Evolutionary conservation across 2,329 filamentous ascomycete genomes (phyloP).

Genomic region (Alternaria consortialis): DNA sequence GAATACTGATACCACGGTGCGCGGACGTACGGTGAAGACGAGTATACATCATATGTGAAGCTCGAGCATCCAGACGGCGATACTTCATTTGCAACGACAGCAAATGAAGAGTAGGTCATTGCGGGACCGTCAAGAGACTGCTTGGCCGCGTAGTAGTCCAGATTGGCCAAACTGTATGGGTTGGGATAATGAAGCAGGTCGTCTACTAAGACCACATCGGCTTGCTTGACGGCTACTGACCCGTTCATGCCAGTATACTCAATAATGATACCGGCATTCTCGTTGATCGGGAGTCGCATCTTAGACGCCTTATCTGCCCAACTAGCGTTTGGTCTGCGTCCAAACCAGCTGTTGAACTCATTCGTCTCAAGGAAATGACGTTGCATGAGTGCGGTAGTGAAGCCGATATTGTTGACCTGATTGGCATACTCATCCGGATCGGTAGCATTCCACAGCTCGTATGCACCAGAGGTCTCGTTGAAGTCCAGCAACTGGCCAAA

Average conservation of each 20-base stretch:
- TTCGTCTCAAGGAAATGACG: conserved; percentile 67
- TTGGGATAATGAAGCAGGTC: conserved; percentile 70
- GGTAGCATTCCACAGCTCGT: conserved; percentile 65
- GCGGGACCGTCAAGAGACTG: conserved; percentile 74
- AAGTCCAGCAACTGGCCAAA: conserved; percentile 67
- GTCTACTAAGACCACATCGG: conserved; percentile 71
- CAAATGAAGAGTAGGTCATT: conserved; percentile 78
- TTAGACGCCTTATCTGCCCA: conserved; percentile 66
- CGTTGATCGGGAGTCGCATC: conserved; percentile 64
- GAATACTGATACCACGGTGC: conserved; percentile 76
- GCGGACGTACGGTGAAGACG: conserved; percentile 69
- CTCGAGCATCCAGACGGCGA: conserved; percentile 73
- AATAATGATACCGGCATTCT: conserved; percentile 66
- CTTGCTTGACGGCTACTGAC: conserved; percentile 72
- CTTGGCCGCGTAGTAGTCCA: conserved; percentile 75
- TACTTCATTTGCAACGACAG: conserved; percentile 71
- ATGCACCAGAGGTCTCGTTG: conserved; percentile 58
- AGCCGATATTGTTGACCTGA: conserved; percentile 72
- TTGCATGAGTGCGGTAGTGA: conserved; percentile 70
- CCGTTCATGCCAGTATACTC: conserved; percentile 74
- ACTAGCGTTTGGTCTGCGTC: conserved; percentile 63
- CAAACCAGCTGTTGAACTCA: conserved; percentile 65
- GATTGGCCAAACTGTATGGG: conserved; percentile 64
- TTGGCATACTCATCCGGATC: conserved; percentile 79
- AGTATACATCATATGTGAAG: conserved; percentile 72